Percentiles rank a stretch among this genome's conserved stretches.
Evolutionary conservation across 257 asterid genomes (phyloP).

Genomic region (Parsonsia alboflavescens): DNA sequence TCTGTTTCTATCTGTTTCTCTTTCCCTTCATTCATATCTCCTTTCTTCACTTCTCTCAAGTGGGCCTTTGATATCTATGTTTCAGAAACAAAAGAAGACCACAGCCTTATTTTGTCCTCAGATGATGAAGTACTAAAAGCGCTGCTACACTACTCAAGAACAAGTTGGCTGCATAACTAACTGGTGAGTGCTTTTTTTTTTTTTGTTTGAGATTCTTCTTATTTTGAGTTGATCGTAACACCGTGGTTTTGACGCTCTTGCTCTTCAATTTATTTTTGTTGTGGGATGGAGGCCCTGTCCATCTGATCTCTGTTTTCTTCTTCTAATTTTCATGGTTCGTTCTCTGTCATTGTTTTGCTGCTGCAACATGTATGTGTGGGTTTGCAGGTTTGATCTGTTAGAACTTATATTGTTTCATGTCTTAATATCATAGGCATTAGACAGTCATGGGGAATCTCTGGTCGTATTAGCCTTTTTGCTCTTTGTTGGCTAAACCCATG

Average conservation of each 20-base stretch:
- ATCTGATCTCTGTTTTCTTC: neutral
- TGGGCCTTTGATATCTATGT: slow-evolving; percentile 16
- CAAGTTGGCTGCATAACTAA: slow-evolving; percentile 1
- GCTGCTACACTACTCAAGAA: slow-evolving; percentile 20
- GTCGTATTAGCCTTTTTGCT: neutral
- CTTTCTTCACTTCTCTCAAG: slow-evolving; percentile 13
- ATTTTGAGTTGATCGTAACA: neutral
- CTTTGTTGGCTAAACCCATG: neutral
- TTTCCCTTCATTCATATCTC: slow-evolving; percentile 15
- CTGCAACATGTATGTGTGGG: neutral
- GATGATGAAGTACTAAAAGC: slow-evolving; percentile 15
- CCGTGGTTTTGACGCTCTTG: neutral
- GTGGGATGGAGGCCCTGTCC: neutral
- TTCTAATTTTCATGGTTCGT: neutral
- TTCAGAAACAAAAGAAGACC: slow-evolving; percentile 15
- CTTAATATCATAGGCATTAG: neutral
- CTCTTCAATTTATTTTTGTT: neutral
- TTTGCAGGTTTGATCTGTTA: slow-evolving; percentile 1
- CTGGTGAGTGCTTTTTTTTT: neutral
- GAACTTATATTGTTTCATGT: neutral
- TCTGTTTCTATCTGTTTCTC: slow-evolving; percentile 16
- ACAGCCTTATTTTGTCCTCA: slow-evolving; percentile 24
- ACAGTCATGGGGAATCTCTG: neutral
- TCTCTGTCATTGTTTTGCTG: slow-evolving; percentile 1
- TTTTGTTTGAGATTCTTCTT: neutral